Base-by-base conservation (phyloP, 2,329 filamentous ascomycete species). In the Paecilomyces sp. region DNA sequence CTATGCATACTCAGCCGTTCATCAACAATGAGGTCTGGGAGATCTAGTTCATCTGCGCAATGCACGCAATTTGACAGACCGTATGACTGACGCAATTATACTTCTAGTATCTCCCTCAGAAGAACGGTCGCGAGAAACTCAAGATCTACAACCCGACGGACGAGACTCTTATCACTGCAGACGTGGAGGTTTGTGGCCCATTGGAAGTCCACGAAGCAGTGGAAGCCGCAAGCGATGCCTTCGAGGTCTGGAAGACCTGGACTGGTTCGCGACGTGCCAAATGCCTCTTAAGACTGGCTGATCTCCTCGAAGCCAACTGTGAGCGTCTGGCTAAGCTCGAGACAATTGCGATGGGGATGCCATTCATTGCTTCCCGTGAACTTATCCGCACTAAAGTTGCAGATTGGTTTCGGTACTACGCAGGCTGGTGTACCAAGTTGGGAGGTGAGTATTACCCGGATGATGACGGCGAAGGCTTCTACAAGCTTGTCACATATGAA, bases 261-360 rank as follows among this genome's bases (percentile, higher is more conserved):
- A 60, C 60, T 2, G 60, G 53, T 11, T 28, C 57, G 1, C 58
- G 62, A 33, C 28, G 60, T 18, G 58, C 62, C 22, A 56, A 59
- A 18, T 63, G 62, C 33, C 28, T 63, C 18, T 47, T 56, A 51
- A 60, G 56, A 41, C 50, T 63, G 52, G 60, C 62, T 3, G 57
- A 57, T 13, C 22, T 63, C 9, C 36, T 63, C 5, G 60, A 62
- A 12, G 56, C 61, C 13, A 33, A 63, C 25, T 54, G 60, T 3
- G 56, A 57, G 8, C 30, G 51, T 13, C 57, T 63, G 24, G 52
- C 62, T 15, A 61, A 60, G 9, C 56, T 65, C 24, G 65, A 66
- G 28, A 59, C 64, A 1, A 55, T 62, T 12, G 50, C 59, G 2
- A 61, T 61, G n/a, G 65, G 65, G 1, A 62, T 62, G 52, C 62